These are phyloP conservation scores for Mimosa pudica DNA, from an alignment of 306 rosid genomes.

Conservation along the genomic window DNA sequence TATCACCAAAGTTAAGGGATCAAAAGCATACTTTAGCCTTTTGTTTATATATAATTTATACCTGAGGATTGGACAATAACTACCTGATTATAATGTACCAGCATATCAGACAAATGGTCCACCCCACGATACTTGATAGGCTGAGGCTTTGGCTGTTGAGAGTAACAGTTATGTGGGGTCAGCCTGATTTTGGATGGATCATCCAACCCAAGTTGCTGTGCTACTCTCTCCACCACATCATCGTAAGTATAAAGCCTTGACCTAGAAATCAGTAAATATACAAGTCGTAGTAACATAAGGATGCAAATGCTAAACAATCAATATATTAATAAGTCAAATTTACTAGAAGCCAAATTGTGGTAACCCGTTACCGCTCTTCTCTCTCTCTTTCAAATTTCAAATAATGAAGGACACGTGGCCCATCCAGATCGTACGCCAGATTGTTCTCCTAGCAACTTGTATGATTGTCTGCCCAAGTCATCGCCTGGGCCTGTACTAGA, in stretches of 20 bases:
- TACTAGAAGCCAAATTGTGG: conserved; percentile 9
- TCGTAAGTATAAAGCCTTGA: conserved; percentile 84
- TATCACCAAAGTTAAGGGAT: no score
- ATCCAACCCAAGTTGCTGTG: conserved; percentile 77
- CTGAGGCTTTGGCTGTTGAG: conserved; percentile 94
- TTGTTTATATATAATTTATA: conserved; percentile 17
- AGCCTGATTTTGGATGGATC: conserved; percentile 86
- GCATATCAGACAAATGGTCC: conserved; percentile 85
- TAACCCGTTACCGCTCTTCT: no score
- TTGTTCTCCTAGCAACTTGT: no score
- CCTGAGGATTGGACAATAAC: conserved; percentile 29
- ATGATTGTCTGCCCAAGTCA: no score
- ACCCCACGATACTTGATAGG: conserved; percentile 85
- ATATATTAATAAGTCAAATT: conserved; percentile 19
- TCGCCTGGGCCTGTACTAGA: no score
- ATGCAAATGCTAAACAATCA: conserved; percentile 27
- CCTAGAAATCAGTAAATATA: conserved; percentile 48
- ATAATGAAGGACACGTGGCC: no score
- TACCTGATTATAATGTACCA: conserved; percentile 92
- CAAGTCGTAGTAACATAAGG: conserved; percentile 27
- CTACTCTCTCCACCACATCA: conserved; percentile 85
- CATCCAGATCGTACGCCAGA: no score
- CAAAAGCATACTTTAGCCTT: no score
- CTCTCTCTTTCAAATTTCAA: no score
- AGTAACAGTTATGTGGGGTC: conserved; percentile 88